These are phyloP conservation scores for Panaeolus papilionaceus DNA, from an alignment of 768 basidiomycete species.

Conservation along the genomic window DNA sequence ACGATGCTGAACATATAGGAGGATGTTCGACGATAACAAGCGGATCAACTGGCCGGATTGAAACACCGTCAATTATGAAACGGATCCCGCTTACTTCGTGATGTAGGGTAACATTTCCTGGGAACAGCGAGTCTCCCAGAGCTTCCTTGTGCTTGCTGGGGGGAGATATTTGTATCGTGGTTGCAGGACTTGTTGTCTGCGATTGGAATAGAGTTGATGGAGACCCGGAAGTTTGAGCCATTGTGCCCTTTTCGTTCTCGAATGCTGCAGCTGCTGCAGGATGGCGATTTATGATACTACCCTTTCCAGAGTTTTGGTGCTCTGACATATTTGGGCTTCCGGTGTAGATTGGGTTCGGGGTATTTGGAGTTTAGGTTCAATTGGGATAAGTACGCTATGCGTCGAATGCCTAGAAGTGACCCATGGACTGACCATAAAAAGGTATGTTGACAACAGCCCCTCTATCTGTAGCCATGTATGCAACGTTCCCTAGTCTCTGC, in stretches of 20 bases:
- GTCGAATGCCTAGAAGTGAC: neutral
- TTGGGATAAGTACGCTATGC: neutral
- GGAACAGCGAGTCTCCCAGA: neutral
- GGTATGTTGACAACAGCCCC: slow-evolving; percentile 27
- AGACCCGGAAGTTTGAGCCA: neutral
- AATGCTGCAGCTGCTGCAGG: neutral
- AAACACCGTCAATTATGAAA: neutral
- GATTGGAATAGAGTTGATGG: neutral
- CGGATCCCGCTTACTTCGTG: neutral
- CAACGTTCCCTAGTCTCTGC: slow-evolving; percentile 20
- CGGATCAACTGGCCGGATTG: neutral
- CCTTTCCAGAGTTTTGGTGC: neutral
- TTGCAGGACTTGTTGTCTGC: neutral
- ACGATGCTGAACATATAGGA: neutral
- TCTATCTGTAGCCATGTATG: slow-evolving; percentile 23
- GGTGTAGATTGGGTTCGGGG: too few species aligned
- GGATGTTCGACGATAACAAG: neutral
- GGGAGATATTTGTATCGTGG: neutral
- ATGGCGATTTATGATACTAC: neutral
- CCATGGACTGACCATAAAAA: slow-evolving; percentile 28
- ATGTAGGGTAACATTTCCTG: neutral
- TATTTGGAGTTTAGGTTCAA: neutral
- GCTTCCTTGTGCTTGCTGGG: neutral
- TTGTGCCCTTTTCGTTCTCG: neutral
- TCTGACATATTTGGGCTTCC: neutral